These are phyloP conservation scores for Emergomyces africanus DNA, from an alignment of 2,329 filamentous ascomycete genomes.

Conservation along the genomic window DNA sequence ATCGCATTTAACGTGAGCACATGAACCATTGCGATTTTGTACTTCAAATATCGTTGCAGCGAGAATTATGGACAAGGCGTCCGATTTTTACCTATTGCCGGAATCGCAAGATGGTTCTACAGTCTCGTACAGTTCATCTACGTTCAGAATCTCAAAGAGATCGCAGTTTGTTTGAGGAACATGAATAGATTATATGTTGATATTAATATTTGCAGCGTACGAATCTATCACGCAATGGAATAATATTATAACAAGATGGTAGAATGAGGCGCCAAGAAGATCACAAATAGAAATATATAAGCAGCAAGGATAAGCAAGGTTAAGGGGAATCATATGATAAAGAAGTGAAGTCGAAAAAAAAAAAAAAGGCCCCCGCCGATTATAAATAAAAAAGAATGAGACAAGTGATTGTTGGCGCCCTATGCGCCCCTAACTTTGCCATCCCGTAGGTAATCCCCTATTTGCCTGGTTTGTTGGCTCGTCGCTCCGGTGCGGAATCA, in stretches of 20 bases:
- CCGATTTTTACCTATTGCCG: not conserved
- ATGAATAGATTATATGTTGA: not conserved
- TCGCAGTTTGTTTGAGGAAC: not conserved
- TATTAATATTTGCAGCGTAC: not conserved
- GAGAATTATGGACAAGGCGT: not conserved
- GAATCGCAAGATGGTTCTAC: not conserved
- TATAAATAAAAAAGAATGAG: not conserved
- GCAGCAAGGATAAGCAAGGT: not conserved
- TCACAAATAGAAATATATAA: not conserved
- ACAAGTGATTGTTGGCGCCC: not conserved
- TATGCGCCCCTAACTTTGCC: slow-evolving; percentile 44
- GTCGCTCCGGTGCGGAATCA: slow-evolving; percentile 68
- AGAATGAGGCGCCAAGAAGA: not conserved
- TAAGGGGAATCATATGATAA: not conserved
- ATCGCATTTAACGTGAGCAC: no score
- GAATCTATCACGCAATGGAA: not conserved
- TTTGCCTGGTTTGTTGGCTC: slow-evolving; percentile 38
- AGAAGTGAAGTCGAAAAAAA: not conserved
- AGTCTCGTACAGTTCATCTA: not conserved
- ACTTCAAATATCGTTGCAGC: no score
- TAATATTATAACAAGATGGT: not conserved
- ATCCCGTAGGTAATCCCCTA: slow-evolving; percentile 46
- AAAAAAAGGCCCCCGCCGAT: not conserved
- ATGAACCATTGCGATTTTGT: no score
- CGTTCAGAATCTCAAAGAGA: not conserved